Conservation (phyloP, 2,329 filamentous ascomycete species). For the Monosporascus sp. region DNA sequence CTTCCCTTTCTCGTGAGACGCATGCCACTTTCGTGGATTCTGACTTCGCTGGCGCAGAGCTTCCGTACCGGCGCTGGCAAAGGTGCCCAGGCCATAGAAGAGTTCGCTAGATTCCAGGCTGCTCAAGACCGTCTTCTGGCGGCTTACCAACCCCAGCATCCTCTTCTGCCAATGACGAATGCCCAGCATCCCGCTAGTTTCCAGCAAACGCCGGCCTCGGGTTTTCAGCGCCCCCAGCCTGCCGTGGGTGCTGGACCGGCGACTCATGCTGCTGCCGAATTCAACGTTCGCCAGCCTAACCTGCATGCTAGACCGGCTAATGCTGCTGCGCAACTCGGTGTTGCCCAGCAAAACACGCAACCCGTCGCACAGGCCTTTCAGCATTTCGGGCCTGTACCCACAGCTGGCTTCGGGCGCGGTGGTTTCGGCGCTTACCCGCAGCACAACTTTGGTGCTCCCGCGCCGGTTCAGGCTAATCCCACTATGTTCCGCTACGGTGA, state of each 20-base stretch:
- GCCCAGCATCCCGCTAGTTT: too few relatives aligned
- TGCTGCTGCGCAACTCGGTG: too few relatives aligned
- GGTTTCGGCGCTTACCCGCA: neutral
- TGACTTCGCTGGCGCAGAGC: neutral
- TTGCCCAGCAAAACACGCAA: too few relatives aligned
- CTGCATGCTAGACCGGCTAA: too few relatives aligned
- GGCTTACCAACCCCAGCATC: neutral
- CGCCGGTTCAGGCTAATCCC: neutral
- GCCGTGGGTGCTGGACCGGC: neutral
- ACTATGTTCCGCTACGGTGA: neutral
- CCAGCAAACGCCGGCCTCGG: too few relatives aligned
- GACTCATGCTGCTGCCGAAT: neutral
- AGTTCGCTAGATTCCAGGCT: neutral
- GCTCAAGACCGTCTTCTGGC: neutral
- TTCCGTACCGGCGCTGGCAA: neutral
- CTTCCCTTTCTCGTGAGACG: conserved; percentile 3
- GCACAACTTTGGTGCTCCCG: neutral
- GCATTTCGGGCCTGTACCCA: too few relatives aligned
- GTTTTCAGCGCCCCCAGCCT: neutral
- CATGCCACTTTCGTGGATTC: conserved; percentile 1
- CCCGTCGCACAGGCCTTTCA: too few relatives aligned
- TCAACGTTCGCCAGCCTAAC: too few relatives aligned
- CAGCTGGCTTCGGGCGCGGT: neutral
- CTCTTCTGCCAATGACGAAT: neutral
- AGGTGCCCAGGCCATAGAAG: neutral